Percentiles rank a stretch among this genome's conserved stretches.
Evolutionary conservation across 2,329 filamentous ascomycete genomes (phyloP).

Genomic region (Kalaharituber pfeilii): DNA sequence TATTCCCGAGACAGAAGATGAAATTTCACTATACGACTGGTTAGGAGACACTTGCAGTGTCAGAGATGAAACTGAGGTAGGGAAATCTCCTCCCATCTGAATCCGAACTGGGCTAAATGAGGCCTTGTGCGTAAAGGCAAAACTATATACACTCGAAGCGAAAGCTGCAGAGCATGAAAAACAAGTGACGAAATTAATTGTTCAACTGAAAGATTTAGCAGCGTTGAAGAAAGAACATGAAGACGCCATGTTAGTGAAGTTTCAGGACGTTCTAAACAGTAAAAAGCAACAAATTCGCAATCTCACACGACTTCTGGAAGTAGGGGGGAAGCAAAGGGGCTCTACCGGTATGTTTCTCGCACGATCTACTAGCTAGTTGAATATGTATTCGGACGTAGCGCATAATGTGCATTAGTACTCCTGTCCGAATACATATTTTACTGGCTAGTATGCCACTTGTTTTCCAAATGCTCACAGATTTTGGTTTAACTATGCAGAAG

Average conservation of each 20-base stretch:
- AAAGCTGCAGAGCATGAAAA: constrained; percentile 4
- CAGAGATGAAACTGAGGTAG: constrained; percentile 8
- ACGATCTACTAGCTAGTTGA: too few relatives aligned
- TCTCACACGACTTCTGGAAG: constrained; percentile 7
- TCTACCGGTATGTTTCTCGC: neutral
- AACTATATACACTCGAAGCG: constrained; percentile 8
- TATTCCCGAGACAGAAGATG: constrained; percentile 12
- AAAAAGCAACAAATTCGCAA: constrained; percentile 17
- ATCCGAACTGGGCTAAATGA: neutral
- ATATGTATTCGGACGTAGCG: too few relatives aligned
- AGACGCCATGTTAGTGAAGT: constrained; percentile 13
- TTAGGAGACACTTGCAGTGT: constrained; percentile 10
- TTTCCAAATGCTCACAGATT: too few relatives aligned
- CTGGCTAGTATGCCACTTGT: too few relatives aligned
- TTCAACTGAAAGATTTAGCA: constrained; percentile 8
- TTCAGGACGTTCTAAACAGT: constrained; percentile 12
- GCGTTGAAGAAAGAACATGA: constrained; percentile 18
- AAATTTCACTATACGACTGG: constrained; percentile 17
- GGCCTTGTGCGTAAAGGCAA: neutral
- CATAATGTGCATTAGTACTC: too few relatives aligned
- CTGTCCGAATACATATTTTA: too few relatives aligned
- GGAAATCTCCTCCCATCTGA: neutral
- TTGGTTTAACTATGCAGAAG: too few relatives aligned
- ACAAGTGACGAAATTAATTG: constrained; percentile 9
- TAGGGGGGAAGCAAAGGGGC: neutral